phyloP scores from a whole-genome alignment of 2,329 filamentous ascomycete genomes.

The Aspergillus sp. region DNA sequence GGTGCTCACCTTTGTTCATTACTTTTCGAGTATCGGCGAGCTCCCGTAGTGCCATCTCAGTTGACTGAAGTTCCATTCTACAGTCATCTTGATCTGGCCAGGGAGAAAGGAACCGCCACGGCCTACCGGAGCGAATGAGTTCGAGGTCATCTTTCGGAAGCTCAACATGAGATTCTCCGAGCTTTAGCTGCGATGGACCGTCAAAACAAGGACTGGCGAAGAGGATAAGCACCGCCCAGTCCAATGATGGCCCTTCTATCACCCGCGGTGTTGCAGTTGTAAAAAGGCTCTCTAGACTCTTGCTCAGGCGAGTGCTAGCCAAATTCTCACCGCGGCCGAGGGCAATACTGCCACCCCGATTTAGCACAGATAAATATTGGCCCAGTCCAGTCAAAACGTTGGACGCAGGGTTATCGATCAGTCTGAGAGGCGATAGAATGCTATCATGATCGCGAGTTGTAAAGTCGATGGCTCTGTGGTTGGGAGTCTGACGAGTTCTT shows the following conservation, averaged over 20 bases:
- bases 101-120: background rate
- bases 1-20: conserved; percentile 1
- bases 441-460: conserved; percentile 1
- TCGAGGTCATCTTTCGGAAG: conserved; percentile 1
- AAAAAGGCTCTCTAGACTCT: conserved; percentile 2
- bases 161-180: conserved; percentile 2
- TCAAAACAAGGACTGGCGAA: conserved; percentile 2
- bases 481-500: conserved; percentile 1
- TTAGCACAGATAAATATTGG: conserved; percentile 3
- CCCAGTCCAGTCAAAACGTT: conserved; percentile 1
- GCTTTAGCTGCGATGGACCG: conserved; percentile 1
- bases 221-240: conserved; percentile 1
- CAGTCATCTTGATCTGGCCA: conserved; percentile 2
- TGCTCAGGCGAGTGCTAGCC: conserved; percentile 1
- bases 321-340: conserved; percentile 3
- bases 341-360: conserved; percentile 2
- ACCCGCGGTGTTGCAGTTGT: conserved; percentile 1
- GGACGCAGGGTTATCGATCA: background rate
- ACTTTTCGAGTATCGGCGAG: background rate
- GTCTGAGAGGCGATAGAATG: background rate
- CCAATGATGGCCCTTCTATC: conserved; percentile 1
- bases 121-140: conserved; percentile 3
- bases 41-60: conserved; percentile 1
- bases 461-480: conserved; percentile 1
- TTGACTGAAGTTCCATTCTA: conserved; percentile 3